Evolutionary conservation across 2,329 filamentous ascomycete genomes (phyloP).

Genomic region (Helminthosporium solani): DNA sequence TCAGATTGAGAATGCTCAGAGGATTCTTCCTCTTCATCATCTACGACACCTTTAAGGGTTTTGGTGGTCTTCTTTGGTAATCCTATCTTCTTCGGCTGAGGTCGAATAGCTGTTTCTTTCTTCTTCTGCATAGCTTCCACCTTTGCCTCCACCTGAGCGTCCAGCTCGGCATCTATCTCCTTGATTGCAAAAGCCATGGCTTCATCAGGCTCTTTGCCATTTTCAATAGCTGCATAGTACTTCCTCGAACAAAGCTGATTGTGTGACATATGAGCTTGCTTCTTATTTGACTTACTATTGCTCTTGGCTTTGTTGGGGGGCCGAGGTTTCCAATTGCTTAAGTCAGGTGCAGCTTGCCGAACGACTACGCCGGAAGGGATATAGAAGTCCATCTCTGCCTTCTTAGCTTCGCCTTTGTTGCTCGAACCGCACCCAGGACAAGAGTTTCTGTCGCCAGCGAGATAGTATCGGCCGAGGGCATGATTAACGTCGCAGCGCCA

Average conservation of each 20-base stretch:
- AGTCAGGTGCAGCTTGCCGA: conserved; percentile 17
- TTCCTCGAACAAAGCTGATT: conserved; percentile 25
- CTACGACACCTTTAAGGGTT: background rate
- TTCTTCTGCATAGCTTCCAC: conserved; percentile 6
- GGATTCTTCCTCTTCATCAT: background rate
- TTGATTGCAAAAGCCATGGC: conserved; percentile 19
- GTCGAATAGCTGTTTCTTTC: background rate
- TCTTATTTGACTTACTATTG: background rate
- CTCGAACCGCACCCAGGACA: conserved; percentile 28
- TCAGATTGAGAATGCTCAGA: background rate
- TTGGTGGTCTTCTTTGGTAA: background rate
- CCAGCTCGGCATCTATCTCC: conserved; percentile 7
- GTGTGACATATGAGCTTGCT: conserved; percentile 9
- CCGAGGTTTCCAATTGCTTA: conserved; percentile 20
- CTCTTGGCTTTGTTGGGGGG: conserved; percentile 17
- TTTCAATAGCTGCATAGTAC: conserved; percentile 19
- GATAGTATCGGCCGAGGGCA: conserved; percentile 32
- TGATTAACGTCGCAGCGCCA: conserved; percentile 34
- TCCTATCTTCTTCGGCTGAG: background rate
- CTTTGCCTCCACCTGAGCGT: conserved; percentile 15
- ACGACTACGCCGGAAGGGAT: conserved; percentile 17
- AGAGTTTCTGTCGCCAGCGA: conserved; percentile 23
- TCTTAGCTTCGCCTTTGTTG: conserved; percentile 11
- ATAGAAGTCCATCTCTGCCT: conserved; percentile 28
- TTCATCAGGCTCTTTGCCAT: conserved; percentile 8